Conservation (phyloP, 805 yeast genomes). For the Cyberlindnera mississippiensis region DNA sequence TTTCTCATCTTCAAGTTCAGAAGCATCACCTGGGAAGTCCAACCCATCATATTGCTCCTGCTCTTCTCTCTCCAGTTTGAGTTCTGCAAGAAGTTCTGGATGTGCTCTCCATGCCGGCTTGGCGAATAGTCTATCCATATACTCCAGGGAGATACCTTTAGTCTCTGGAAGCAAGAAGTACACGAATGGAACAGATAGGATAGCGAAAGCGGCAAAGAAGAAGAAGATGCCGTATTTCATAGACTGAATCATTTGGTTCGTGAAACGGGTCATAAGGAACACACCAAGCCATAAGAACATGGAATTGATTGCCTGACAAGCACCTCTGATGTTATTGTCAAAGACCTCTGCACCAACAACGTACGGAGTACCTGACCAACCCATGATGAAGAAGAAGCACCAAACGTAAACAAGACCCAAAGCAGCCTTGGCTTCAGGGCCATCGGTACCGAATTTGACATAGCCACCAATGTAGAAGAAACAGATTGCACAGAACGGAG, state of each 20-base stretch:
- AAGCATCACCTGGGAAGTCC: not conserved
- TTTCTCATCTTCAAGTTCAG: slow-evolving; percentile 1
- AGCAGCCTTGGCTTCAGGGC: slow-evolving; percentile 42
- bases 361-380: slow-evolving; percentile 49
- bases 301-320: slow-evolving; percentile 43
- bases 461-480: slow-evolving; percentile 47
- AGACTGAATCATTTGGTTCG: slow-evolving; percentile 39
- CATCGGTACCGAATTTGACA: slow-evolving; percentile 35
- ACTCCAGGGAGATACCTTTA: slow-evolving; percentile 42
- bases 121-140: slow-evolving; percentile 33
- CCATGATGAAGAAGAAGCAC: slow-evolving; percentile 40
- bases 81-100: slow-evolving; percentile 9
- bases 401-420: slow-evolving; percentile 33
- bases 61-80: slow-evolving; percentile 1
- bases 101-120: slow-evolving; percentile 23
- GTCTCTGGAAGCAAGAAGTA: slow-evolving; percentile 44
- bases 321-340: slow-evolving; percentile 40
- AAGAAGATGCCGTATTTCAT: slow-evolving; percentile 44
- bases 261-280: slow-evolving; percentile 43
- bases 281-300: slow-evolving; percentile 48
- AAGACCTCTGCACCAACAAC: slow-evolving; percentile 44
- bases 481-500: slow-evolving; percentile 38
- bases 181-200: slow-evolving; percentile 34
- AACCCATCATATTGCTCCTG: slow-evolving; percentile 3
- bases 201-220: slow-evolving; percentile 27